Evolutionary conservation across 768 basidiomycete genomes (phyloP).

Genomic region (Podaxis sp.): DNA sequence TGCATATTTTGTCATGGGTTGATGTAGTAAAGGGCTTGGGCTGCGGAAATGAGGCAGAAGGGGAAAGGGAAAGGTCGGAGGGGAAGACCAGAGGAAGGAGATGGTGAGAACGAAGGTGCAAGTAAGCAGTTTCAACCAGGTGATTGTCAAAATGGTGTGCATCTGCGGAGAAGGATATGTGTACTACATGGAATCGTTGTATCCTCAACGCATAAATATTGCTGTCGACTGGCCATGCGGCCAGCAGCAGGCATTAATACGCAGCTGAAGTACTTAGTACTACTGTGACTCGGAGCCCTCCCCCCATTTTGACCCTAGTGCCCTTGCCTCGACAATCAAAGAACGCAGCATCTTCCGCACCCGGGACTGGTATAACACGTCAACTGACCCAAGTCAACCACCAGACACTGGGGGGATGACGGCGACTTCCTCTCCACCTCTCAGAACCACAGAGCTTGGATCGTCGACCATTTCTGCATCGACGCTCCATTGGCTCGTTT

Average conservation of each 20-base stretch:
- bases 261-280: not conserved
- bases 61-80: not conserved
- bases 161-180: not conserved
- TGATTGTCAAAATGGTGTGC: not conserved
- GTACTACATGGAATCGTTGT: not conserved
- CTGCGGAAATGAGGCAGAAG: not conserved
- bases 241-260: not conserved
- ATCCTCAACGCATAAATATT: not conserved
- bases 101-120: not conserved
- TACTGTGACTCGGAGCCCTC: not conserved
- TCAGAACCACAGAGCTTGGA: constrained; percentile 43
- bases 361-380: not conserved
- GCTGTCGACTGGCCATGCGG: not conserved
- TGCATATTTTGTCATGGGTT: constrained; percentile 18
- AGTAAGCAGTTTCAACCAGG: not conserved
- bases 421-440: constrained; percentile 75
- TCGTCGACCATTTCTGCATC: constrained; percentile 77
- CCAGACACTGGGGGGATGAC: constrained; percentile 84
- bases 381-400: constrained; percentile 38
- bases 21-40: not conserved
- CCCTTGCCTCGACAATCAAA: not conserved
- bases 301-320: not conserved
- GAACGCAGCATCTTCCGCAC: not conserved
- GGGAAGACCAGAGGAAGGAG: constrained; percentile 14
- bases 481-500: constrained; percentile 73